These are phyloP conservation scores for Prunus dulcis DNA, from an alignment of 306 rosid genomes.

Conservation along the genomic window DNA sequence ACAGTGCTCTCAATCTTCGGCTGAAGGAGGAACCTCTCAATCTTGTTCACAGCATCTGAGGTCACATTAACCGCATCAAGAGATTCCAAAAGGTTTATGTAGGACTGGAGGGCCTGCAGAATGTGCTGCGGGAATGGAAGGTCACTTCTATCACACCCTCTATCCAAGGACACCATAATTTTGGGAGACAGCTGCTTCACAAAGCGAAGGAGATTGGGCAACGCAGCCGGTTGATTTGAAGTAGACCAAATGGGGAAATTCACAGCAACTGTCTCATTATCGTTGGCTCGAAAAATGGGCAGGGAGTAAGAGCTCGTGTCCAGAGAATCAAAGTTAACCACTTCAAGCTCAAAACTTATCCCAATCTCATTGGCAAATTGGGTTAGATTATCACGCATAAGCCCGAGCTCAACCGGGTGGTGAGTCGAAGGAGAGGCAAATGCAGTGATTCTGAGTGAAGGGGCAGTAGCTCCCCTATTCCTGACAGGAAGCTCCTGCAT, in stretches of 20 bases:
- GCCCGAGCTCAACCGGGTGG: conserved; percentile 32
- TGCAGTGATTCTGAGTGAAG: conserved; percentile 41
- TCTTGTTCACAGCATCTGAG: conserved; percentile 36
- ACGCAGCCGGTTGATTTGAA: conserved; percentile 34
- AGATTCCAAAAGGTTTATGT: conserved; percentile 39
- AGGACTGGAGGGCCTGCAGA: conserved; percentile 39
- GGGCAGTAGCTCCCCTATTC: conserved; percentile 19
- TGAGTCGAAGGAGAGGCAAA: conserved; percentile 43
- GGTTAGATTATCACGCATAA: conserved; percentile 38
- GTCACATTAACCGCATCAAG: conserved; percentile 35
- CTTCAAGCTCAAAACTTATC: conserved; percentile 40
- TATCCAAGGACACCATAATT: conserved; percentile 40
- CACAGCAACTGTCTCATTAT: conserved; percentile 37
- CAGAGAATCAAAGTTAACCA: conserved; percentile 37
- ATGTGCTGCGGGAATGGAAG: conserved; percentile 46
- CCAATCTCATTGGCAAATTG: conserved; percentile 42
- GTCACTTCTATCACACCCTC: conserved; percentile 42
- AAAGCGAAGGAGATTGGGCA: conserved; percentile 37
- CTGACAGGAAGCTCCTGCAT: conserved; percentile 45
- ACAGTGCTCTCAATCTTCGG: conserved; percentile 41
- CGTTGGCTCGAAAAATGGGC: conserved; percentile 24
- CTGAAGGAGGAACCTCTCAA: conserved; percentile 43
- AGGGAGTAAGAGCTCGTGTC: conserved; percentile 27
- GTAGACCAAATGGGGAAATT: conserved; percentile 40
- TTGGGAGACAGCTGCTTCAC: conserved; percentile 44